A percentile compares a stretch with the other conserved stretches of the same genome.
Conservation (phyloP, 2,329 filamentous ascomycete species). For the Chrysosphaeria jannelii region DNA sequence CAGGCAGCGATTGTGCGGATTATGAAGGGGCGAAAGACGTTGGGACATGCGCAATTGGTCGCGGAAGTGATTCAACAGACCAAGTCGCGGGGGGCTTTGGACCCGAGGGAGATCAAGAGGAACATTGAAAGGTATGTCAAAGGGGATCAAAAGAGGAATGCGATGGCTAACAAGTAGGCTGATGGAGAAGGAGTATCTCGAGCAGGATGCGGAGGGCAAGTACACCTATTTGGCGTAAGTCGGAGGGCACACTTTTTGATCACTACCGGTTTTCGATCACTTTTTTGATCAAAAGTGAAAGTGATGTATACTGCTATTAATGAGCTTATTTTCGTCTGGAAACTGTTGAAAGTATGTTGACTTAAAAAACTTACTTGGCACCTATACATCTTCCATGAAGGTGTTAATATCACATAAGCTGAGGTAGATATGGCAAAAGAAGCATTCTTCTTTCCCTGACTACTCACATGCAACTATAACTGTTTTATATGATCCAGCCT, state of each 20-base stretch:
- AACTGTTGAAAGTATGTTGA: too few species aligned
- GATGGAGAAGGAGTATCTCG: slow-evolving; percentile 83
- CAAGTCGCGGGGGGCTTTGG: slow-evolving; percentile 57
- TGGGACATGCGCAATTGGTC: slow-evolving; percentile 64
- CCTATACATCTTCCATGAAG: too few species aligned
- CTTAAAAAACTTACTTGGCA: too few species aligned
- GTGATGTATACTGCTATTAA: background rate
- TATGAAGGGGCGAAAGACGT: slow-evolving; percentile 78
- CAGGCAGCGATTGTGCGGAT: slow-evolving; percentile 91
- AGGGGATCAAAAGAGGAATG: too few species aligned
- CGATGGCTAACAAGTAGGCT: slow-evolving; percentile 24
- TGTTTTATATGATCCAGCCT: too few species aligned
- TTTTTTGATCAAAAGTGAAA: background rate
- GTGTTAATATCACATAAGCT: too few species aligned
- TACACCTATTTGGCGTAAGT: slow-evolving; percentile 39
- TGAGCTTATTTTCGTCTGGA: too few species aligned
- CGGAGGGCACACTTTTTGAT: too few species aligned
- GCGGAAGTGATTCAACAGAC: slow-evolving; percentile 82
- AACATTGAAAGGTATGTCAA: slow-evolving; percentile 78
- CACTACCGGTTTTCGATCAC: too few species aligned
- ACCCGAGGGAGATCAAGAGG: slow-evolving; percentile 71
- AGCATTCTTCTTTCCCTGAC: too few species aligned
- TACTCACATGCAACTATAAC: too few species aligned
- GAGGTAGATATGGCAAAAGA: too few species aligned
- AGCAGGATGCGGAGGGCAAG: slow-evolving; percentile 38